Base-by-base conservation (phyloP, 352 stramenopile species). In the Peronospora belbahrii region DNA sequence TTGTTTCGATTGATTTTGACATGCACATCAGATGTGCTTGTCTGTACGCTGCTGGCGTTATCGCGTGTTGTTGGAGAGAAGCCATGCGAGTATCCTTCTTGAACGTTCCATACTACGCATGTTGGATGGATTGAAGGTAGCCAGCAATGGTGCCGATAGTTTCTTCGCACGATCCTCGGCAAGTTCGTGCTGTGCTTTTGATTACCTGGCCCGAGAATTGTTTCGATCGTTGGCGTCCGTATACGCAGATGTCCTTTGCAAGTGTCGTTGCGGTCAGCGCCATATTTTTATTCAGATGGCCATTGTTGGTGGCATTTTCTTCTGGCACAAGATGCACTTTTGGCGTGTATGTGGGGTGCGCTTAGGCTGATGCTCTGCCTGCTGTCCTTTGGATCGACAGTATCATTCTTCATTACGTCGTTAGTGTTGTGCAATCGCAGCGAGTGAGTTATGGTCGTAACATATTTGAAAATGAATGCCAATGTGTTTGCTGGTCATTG, bases 281-380 rank as follows among this genome's bases (percentile, higher is more conserved):
- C n/a, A 64, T 56, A 14, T 45, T 74, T 27, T 78, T 68, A n/a
- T n/a, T n/a, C n/a, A n/a, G n/a, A n/a, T n/a, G 56, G 85, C 68
- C 53, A 83, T 74, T 62, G 73, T 78, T n/a, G 73, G 66, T 20
- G 74, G 70, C 18, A 85, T 22, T 9, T 87, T 74, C 6, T 51
- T 59, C 24, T 83, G 71, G 38, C 74, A 89, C 0, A 75, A 87
- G 30, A 89, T 85, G 46, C 78, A 87, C 36, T 81, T 83, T 18
- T n/a, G n/a, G 69, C 56, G 4, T 58, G 62, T 1, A 82, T 43
- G 4, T 80, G 57, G 4, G 74, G 72, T 13, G 60, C n/a, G n/a
- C n/a, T n/a, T n/a, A n/a, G n/a, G n/a, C n/a, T n/a, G n/a, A n/a
- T n/a, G n/a, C n/a, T n/a, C n/a, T n/a, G n/a, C n/a, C n/a, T n/a